A percentile compares a stretch with the other conserved stretches of the same genome.
Conservation (phyloP, 2,329 filamentous ascomycete genomes). For the Colletotrichum sp. region DNA sequence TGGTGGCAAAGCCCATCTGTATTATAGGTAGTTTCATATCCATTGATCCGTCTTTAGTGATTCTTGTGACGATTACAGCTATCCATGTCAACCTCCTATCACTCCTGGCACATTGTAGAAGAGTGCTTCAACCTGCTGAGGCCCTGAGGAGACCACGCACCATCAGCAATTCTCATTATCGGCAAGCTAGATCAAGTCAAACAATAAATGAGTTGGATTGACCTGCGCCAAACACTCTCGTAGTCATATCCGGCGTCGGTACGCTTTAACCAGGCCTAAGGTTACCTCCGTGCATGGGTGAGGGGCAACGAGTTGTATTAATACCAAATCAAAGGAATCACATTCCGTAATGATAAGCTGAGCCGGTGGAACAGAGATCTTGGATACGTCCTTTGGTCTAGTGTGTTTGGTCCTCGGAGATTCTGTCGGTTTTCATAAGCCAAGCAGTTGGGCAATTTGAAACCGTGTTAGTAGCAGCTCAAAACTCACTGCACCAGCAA, state of each 20-base stretch:
- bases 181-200: not conserved
- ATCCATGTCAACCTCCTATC: not conserved
- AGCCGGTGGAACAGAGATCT: not conserved
- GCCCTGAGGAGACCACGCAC: not conserved
- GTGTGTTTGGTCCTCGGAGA: not conserved
- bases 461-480: not conserved
- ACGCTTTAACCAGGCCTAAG: not conserved
- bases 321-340: not conserved
- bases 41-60: too few species aligned
- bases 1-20: not conserved
- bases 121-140: not conserved
- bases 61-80: too few species aligned
- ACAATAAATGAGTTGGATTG: not conserved
- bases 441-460: not conserved
- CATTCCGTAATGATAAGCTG: not conserved
- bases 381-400: rapidly evolving
- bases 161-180: not conserved
- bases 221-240: not conserved
- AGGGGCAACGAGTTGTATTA: not conserved
- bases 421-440: rapidly evolving
- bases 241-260: not conserved
- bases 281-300: not conserved
- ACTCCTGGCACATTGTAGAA: not conserved
- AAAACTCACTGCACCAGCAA: not conserved
- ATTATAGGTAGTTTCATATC: not conserved